Evolutionary conservation across 106 monocot species (phyloP).

Genomic region (Dactylorhiza incarnata): DNA sequence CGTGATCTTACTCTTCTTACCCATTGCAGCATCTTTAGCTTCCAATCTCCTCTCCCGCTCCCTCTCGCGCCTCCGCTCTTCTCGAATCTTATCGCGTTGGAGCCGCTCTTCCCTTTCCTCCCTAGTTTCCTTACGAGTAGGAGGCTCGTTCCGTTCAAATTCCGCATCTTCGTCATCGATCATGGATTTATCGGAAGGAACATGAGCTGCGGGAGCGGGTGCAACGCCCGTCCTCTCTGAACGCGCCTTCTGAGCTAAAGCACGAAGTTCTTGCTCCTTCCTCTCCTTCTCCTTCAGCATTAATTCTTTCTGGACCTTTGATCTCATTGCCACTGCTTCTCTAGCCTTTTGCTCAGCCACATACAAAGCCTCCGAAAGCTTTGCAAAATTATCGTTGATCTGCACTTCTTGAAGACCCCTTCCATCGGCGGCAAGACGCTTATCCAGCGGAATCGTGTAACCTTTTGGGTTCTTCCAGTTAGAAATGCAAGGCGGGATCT

Average conservation of each 20-base stretch:
- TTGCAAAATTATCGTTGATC: constrained; percentile 95
- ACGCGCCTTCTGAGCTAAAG: constrained; percentile 77
- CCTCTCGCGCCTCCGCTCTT: constrained; percentile 80
- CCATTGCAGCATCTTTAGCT: constrained; percentile 73
- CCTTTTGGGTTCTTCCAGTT: constrained; percentile 99
- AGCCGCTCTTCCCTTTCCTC: constrained; percentile 76
- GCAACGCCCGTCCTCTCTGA: constrained; percentile 80
- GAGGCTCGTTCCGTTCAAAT: constrained; percentile 23
- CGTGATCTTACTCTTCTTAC: constrained; percentile 88
- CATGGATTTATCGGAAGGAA: constrained; percentile 21
- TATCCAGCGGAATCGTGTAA: constrained; percentile 93
- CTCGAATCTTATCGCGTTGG: constrained; percentile 79
- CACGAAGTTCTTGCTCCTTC: constrained; percentile 88
- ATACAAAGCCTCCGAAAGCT: constrained; percentile 80
- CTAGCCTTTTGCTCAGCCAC: constrained; percentile 95
- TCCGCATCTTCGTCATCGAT: constrained; percentile 36
- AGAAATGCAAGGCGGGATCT: constrained; percentile 98
- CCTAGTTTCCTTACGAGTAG: constrained; percentile 48
- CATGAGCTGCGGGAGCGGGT: constrained; percentile 40
- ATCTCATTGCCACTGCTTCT: constrained; percentile 88
- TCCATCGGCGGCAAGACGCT: constrained; percentile 88
- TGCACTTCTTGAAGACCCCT: constrained; percentile 95
- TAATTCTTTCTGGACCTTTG: constrained; percentile 89
- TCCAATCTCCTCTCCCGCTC: constrained; percentile 93
- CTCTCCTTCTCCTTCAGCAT: constrained; percentile 88